Evolutionary conservation across 192 early-diverging fungal species (phyloP).

Genomic region (Entrophospora sp.): DNA sequence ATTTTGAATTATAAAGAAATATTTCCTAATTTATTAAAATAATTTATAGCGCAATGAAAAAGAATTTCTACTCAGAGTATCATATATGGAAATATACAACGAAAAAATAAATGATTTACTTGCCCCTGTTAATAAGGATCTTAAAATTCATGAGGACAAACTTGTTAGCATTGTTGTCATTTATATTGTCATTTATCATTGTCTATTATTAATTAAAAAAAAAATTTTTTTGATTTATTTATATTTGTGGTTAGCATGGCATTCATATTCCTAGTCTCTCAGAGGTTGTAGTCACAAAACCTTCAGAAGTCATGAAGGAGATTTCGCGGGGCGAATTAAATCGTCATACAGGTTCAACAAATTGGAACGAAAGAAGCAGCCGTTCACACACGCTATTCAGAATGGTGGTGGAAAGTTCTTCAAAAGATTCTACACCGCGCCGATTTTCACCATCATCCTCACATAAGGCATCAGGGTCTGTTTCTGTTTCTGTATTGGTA

Average conservation of each 20-base stretch:
- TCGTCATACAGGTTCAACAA: conserved; percentile 82
- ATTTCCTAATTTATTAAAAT: background rate
- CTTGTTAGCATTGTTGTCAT: conserved; percentile 21
- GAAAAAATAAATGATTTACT: conserved; percentile 87
- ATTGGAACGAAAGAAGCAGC: conserved; percentile 86
- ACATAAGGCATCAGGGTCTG: too few relatives aligned
- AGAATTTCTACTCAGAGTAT: conserved; percentile 89
- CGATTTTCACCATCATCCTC: too few relatives aligned
- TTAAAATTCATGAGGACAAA: conserved; percentile 79
- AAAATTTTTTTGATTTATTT: too few relatives aligned
- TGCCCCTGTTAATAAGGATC: conserved; percentile 69
- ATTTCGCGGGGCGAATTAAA: conserved; percentile 72
- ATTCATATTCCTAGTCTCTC: conserved; percentile 64
- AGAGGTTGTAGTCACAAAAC: conserved; percentile 65
- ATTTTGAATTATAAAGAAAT: too few relatives aligned
- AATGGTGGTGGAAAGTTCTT: too few relatives aligned
- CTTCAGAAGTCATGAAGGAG: conserved; percentile 64
- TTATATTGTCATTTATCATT: too few relatives aligned
- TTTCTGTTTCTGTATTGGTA: too few relatives aligned
- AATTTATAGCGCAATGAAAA: conserved; percentile 46
- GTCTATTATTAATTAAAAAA: too few relatives aligned
- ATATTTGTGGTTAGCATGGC: conserved; percentile 52
- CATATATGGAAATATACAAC: conserved; percentile 98
- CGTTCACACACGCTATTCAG: conserved; percentile 96
- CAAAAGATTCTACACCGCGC: too few relatives aligned